phyloP scores from a whole-genome alignment of 1,284 basidiomycete species.

The Abortiporus biennis region DNA sequence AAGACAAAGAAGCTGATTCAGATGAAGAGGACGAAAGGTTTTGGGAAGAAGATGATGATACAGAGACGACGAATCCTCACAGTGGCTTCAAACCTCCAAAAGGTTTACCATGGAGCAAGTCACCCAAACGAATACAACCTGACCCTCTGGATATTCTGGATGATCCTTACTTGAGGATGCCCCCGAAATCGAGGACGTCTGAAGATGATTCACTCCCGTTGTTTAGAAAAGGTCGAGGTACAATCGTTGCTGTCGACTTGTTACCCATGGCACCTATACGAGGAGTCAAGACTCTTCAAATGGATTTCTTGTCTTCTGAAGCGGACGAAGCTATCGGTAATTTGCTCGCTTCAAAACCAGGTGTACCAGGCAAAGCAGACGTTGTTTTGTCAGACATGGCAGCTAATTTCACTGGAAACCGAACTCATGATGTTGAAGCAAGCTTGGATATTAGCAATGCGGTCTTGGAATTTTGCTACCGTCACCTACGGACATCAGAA shows the following conservation, averaged over 20 bases:
- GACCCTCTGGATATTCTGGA: constrained; percentile 8
- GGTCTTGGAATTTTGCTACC: constrained; percentile 54
- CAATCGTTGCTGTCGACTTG: constrained; percentile 71
- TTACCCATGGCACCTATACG: constrained; percentile 60
- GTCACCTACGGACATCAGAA: constrained; percentile 43
- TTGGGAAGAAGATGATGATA: not conserved
- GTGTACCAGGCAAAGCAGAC: constrained; percentile 46
- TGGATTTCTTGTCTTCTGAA: constrained; percentile 65
- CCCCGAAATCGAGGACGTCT: no score
- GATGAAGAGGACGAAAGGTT: not conserved
- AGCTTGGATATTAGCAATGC: constrained; percentile 60
- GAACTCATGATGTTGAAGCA: constrained; percentile 48
- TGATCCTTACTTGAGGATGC: no score
- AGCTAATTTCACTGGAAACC: constrained; percentile 62
- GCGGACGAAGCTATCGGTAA: constrained; percentile 43
- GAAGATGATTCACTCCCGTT: no score
- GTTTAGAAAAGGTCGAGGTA: constrained; percentile 34
- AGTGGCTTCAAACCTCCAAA: constrained; percentile 7
- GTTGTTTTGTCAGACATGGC: constrained; percentile 78
- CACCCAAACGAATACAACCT: not conserved
- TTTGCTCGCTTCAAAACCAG: constrained; percentile 33
- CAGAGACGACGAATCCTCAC: not conserved
- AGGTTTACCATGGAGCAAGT: constrained; percentile 9
- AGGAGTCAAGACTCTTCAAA: constrained; percentile 64
- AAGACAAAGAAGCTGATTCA: not conserved